These are phyloP conservation scores for Penstemon eatonii DNA, from an alignment of 257 asterid genomes.

Conservation along the genomic window DNA sequence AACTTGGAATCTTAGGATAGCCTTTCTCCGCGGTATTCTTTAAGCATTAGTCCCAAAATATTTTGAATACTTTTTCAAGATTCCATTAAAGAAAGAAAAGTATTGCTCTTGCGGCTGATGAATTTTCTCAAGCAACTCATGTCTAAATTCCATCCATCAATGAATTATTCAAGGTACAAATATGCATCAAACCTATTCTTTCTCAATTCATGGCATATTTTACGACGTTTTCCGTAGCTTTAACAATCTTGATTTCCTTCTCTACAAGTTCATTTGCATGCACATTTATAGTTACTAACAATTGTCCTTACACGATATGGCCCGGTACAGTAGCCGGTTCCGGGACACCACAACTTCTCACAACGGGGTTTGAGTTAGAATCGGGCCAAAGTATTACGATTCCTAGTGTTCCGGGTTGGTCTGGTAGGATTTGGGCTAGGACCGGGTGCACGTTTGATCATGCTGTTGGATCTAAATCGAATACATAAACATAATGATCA, in stretches of 20 bases:
- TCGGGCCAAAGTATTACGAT: constrained; percentile 55
- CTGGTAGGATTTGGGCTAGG: constrained; percentile 86
- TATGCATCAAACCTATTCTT: too few relatives aligned
- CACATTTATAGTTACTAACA: constrained; percentile 58
- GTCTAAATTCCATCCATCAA: constrained; percentile 11
- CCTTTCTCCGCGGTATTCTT: too few relatives aligned
- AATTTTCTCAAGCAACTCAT: constrained; percentile 39
- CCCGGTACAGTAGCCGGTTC: constrained; percentile 81
- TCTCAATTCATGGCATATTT: too few relatives aligned
- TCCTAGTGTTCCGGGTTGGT: constrained; percentile 66
- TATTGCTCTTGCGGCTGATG: constrained; percentile 59
- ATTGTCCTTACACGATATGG: constrained; percentile 77
- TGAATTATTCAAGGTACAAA: constrained; percentile 21
- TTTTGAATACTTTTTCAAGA: background rate
- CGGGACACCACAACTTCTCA: constrained; percentile 61
- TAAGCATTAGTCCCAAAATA: too few relatives aligned
- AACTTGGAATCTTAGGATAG: too few relatives aligned
- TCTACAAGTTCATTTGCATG: constrained; percentile 36
- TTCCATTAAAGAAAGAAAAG: constrained; percentile 44
- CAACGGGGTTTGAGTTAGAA: constrained; percentile 71
- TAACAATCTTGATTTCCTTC: constrained; percentile 24
- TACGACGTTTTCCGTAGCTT: constrained; percentile 22
- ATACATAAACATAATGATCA: too few relatives aligned
- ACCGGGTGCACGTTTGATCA: constrained; percentile 71
- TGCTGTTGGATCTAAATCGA: too few relatives aligned